Base-by-base conservation (phyloP, 208 protist species). In the Leishmania lainsoni region DNA sequence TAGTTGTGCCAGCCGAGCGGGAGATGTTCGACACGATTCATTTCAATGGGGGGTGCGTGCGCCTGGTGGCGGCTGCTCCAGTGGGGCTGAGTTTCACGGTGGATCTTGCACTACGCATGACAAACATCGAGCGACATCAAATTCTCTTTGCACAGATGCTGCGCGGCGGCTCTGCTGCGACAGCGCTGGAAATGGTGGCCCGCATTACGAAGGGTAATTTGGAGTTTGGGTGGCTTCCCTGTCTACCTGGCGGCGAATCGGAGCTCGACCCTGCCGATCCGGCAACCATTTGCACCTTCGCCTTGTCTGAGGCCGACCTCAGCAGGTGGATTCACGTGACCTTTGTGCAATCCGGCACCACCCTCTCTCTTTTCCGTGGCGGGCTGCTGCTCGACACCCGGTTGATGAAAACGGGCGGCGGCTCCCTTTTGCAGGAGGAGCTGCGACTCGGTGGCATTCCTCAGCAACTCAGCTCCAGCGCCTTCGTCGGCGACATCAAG, bases 71-170 rank as follows among this genome's bases (percentile, higher is more conserved):
- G 22, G 83, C 77, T 63, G 82, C 75, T 0, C 66, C 90, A 17
- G 68, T 92, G 5, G 88, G 90, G 14, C 75, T 88, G 20, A 90
- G 88, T 65, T 97, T 94, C 87, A 97, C 93, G 39, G 75, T 98
- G 59, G 90, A 97, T 75, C 48, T 96, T 10, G 35, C 85, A 56
- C 39, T 98, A 48, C 90, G 90, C 81, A 45, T 92, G 22, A 83
- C 78, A 29, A 84, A 94, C 63, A 54, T 89, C 29, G 72, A 80
- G 54, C 78, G 81, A 32, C 86, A 84, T 59, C 95, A 98, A 80
- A 86, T 96, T 22, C 52, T 98, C 14, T 89, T 98, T 78, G 82
- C 92, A 59, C 93, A 97, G 78, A 66, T 78, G 4, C 69, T 91
- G 26, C 74, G 76, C 6, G 39, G 74, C 52, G 45, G 81, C 42